Conservation (phyloP, 2,329 filamentous ascomycete genomes). For the Pyrenophora tritici-repentis region DNA sequence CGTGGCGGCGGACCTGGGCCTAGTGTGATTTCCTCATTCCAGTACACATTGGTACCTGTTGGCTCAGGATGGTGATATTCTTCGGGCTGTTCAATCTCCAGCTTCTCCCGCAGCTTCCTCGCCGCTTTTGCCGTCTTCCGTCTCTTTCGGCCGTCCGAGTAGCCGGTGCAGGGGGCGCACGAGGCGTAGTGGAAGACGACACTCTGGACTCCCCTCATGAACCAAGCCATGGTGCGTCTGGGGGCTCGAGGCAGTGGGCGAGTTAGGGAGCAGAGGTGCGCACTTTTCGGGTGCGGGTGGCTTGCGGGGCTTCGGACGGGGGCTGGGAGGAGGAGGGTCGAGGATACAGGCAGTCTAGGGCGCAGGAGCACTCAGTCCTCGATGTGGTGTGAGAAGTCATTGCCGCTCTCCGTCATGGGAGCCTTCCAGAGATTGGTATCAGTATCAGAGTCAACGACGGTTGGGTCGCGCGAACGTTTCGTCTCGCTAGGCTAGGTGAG, state of each 20-base stretch:
- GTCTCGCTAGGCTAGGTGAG: constrained; percentile 12
- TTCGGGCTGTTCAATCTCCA: constrained; percentile 71
- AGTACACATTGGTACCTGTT: constrained; percentile 86
- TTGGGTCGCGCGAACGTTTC: constrained; percentile 12
- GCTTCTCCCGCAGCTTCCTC: constrained; percentile 66
- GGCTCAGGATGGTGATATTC: constrained; percentile 79
- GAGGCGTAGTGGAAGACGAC: constrained; percentile 78
- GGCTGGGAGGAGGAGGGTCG: constrained; percentile 3
- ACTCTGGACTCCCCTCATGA: constrained; percentile 65
- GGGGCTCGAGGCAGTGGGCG: neutral
- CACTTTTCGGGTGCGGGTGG: neutral
- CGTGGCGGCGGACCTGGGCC: constrained; percentile 74
- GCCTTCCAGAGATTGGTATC: constrained; percentile 9
- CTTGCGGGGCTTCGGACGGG: constrained; percentile 2
- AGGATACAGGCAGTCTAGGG: constrained; percentile 12
- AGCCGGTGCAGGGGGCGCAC: constrained; percentile 77
- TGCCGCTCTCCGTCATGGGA: constrained; percentile 24
- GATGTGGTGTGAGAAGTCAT: constrained; percentile 31
- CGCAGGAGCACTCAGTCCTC: constrained; percentile 26
- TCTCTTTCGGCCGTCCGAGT: constrained; percentile 70
- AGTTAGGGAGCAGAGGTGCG: neutral
- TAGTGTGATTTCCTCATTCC: constrained; percentile 82
- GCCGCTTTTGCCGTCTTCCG: constrained; percentile 72
- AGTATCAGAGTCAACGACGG: constrained; percentile 11
- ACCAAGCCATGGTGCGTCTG: constrained; percentile 43